phyloP scores from a whole-genome alignment of 2,329 filamentous ascomycete species.

The Emmonsiellopsis sp. region DNA sequence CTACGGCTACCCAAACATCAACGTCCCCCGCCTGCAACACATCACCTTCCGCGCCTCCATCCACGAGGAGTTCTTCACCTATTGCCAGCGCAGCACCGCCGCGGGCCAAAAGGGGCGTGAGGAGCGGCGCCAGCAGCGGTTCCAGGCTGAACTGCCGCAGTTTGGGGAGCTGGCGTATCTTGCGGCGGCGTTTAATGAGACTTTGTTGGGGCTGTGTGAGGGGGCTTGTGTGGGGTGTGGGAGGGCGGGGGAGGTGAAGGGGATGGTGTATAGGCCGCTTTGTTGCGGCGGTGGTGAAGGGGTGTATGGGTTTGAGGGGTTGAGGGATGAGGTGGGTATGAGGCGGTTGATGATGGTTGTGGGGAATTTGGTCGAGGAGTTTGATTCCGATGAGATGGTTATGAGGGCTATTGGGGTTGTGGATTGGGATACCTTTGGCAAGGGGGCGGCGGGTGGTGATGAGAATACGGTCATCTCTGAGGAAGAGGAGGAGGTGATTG shows the following conservation, averaged over 20 bases:
- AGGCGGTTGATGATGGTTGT: slow-evolving; percentile 10
- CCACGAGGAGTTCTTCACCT: slow-evolving; percentile 3
- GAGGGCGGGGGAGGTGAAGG: neutral
- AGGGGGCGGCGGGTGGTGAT: neutral
- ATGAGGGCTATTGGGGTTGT: slow-evolving; percentile 9
- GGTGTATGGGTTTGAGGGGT: slow-evolving; percentile 7
- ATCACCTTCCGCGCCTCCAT: slow-evolving; percentile 6
- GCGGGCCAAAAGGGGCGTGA: neutral
- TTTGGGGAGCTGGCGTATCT: slow-evolving; percentile 8
- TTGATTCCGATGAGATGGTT: slow-evolving; percentile 8
- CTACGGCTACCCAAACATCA: slow-evolving; percentile 8
- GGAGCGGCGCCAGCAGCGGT: neutral
- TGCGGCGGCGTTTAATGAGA: slow-evolving; percentile 5
- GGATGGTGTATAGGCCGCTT: slow-evolving; percentile 8
- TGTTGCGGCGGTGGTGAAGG: slow-evolving; percentile 3
- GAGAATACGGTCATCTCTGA: neutral
- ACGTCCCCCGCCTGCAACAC: slow-evolving; percentile 2
- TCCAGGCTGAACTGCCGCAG: slow-evolving; percentile 2
- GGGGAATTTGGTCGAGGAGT: slow-evolving; percentile 6
- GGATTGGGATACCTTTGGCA: neutral
- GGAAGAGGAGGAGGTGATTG: neutral
- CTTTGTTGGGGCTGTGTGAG: slow-evolving; percentile 7
- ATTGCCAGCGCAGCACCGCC: neutral
- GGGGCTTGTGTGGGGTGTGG: slow-evolving; percentile 8
- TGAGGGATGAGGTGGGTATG: slow-evolving; percentile 8